phyloP scores from a whole-genome alignment of 2,329 filamentous ascomycete genomes.

The Colletotrichum sp. region DNA sequence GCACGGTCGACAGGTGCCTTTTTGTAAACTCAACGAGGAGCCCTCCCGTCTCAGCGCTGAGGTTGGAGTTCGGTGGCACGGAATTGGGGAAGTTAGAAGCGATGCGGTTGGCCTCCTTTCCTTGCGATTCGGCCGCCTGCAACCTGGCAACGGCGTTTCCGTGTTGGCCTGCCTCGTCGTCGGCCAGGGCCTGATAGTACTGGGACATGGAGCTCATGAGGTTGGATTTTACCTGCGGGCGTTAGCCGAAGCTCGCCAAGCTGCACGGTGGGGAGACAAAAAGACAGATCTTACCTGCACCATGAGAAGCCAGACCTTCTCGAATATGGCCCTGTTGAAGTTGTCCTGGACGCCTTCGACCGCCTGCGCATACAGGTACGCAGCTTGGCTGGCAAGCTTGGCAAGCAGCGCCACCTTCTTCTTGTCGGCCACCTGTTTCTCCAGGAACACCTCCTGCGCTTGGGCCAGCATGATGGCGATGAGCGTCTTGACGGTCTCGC shows the following conservation, averaged over 20 bases:
- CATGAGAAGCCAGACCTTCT: conserved; percentile 89
- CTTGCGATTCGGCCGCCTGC: conserved; percentile 78
- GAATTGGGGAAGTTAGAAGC: conserved; percentile 83
- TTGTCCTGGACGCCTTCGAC: conserved; percentile 92
- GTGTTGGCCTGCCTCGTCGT: conserved; percentile 87
- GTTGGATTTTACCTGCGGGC: conserved; percentile 72
- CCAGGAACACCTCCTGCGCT: conserved; percentile 95
- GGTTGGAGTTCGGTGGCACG: conserved; percentile 80
- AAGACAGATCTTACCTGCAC: conserved; percentile 67
- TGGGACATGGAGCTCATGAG: conserved; percentile 87
- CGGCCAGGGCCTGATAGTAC: conserved; percentile 90
- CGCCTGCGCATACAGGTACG: conserved; percentile 85
- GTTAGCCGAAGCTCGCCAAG: conserved; percentile 12
- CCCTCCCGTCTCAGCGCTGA: conserved; percentile 78
- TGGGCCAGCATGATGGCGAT: conserved; percentile 95
- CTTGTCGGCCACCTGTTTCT: conserved; percentile 91
- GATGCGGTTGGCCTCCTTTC: conserved; percentile 77
- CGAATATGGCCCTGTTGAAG: conserved; percentile 88
- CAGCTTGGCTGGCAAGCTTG: conserved; percentile 90
- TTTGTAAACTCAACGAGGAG: conserved; percentile 82
- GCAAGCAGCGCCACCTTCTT: conserved; percentile 93
- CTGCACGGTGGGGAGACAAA: background rate
- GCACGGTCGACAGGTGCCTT: conserved; percentile 78
- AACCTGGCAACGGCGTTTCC: conserved; percentile 85
- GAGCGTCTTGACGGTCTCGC: conserved; percentile 93